These are phyloP conservation scores for Sporobolomyces roseus DNA, from an alignment of 768 basidiomycete genomes.

Conservation along the genomic window DNA sequence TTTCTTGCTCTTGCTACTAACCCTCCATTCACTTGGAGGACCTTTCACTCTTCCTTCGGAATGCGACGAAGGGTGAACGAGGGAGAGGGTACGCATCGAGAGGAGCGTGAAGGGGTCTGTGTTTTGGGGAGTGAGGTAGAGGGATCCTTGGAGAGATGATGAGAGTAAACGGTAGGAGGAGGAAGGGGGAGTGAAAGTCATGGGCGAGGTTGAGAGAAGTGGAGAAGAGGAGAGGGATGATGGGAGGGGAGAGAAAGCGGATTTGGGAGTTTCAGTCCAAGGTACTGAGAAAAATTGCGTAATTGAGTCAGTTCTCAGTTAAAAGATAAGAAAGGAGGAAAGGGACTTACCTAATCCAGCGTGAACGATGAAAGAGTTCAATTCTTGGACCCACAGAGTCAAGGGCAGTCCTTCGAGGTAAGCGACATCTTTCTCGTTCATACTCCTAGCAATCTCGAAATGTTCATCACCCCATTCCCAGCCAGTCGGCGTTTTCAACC, in stretches of 20 bases:
- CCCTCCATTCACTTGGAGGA: conserved; percentile 14
- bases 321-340: not conserved
- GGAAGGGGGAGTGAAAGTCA: conserved; percentile 15
- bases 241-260: not conserved
- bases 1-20: conserved; percentile 24
- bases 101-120: conserved; percentile 31
- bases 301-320: not conserved
- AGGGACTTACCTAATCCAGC: conserved; percentile 32
- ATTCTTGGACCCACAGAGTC: conserved; percentile 29
- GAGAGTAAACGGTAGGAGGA: not conserved
- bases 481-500: conserved; percentile 26
- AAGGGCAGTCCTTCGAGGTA: conserved; percentile 33
- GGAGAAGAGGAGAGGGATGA: not conserved
- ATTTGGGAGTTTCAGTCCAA: conserved; percentile 16
- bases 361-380: conserved; percentile 38
- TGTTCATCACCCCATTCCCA: conserved; percentile 38
- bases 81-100: conserved; percentile 32
- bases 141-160: conserved; percentile 14
- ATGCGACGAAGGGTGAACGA: not conserved
- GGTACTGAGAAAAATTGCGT: conserved; percentile 14
- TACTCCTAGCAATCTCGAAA: conserved; percentile 36
- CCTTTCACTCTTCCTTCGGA: conserved; percentile 14
- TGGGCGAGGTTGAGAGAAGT: conserved; percentile 7
- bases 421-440: conserved; percentile 9
- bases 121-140: conserved; percentile 32